These are phyloP conservation scores for Populus hybrid DNA, from an alignment of 441 rosid species.

Conservation along the genomic window DNA sequence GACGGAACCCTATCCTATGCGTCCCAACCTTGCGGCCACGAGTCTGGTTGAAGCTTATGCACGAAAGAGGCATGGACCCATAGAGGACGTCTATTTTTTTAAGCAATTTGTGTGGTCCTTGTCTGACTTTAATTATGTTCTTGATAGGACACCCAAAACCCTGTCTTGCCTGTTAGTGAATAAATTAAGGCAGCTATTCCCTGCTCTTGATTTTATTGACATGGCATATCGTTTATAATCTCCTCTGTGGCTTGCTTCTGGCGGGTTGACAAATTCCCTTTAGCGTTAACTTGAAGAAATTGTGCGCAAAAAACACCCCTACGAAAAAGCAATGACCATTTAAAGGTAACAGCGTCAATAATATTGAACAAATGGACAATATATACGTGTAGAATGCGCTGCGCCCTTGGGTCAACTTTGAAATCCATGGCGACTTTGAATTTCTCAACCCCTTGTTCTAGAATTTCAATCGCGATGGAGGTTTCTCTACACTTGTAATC, in stretches of 20 bases:
- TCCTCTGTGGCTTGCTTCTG: slow-evolving; percentile 17
- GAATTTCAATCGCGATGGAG: slow-evolving; percentile 15
- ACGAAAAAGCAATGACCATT: slow-evolving; percentile 12
- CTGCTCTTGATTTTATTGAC: neutral
- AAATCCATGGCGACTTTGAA: slow-evolving; percentile 51
- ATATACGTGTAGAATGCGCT: neutral
- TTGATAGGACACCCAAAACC: neutral
- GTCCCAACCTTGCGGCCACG: neutral
- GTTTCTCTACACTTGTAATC: neutral
- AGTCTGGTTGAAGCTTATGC: slow-evolving; percentile 31
- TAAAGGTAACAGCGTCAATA: slow-evolving; percentile 22
- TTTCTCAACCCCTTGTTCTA: slow-evolving; percentile 33
- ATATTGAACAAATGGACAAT: neutral
- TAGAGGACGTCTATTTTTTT: neutral
- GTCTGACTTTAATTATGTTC: slow-evolving; percentile 15
- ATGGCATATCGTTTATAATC: neutral
- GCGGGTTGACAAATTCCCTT: slow-evolving; percentile 38
- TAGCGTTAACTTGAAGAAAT: slow-evolving; percentile 54
- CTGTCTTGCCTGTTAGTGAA: slow-evolving; percentile 3
- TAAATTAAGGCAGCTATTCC: slow-evolving; percentile 10
- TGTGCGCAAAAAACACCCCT: slow-evolving; percentile 9
- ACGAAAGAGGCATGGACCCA: slow-evolving; percentile 5
- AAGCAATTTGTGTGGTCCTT: slow-evolving; percentile 12
- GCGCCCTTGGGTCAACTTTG: slow-evolving; percentile 48
- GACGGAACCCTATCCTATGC: slow-evolving; percentile 12